Conservation (phyloP, 345 rosid genomes). For the Eucalyptus cladocalyx region DNA sequence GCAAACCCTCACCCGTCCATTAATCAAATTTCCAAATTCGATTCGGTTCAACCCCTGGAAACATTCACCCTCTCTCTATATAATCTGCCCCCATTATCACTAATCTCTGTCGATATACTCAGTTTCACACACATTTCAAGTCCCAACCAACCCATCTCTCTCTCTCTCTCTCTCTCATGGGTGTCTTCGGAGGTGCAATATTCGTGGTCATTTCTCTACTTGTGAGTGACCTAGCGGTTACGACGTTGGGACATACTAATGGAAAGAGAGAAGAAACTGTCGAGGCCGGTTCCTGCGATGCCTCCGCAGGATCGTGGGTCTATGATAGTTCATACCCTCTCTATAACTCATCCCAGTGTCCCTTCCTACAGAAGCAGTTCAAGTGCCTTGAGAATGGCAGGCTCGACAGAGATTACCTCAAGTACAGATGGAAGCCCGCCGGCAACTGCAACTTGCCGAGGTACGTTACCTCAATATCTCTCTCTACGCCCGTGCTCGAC, state of each 20-base stretch:
- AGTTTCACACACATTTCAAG: background rate
- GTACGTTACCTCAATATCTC: background rate
- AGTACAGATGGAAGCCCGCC: conserved; percentile 41
- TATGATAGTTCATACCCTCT: conserved; percentile 19
- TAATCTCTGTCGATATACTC: background rate
- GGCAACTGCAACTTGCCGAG: conserved; percentile 21
- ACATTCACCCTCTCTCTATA: background rate
- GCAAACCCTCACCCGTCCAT: background rate
- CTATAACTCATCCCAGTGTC: conserved; percentile 17
- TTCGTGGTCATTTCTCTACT: background rate
- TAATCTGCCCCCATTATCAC: background rate
- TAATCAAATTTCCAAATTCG: background rate
- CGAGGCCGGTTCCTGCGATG: background rate
- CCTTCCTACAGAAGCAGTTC: conserved; percentile 31
- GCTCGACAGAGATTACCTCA: conserved; percentile 24
- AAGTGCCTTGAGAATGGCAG: conserved; percentile 32
- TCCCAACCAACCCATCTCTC: background rate
- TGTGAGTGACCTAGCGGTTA: background rate
- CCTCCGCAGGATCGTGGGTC: conserved; percentile 32
- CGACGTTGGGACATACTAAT: background rate
- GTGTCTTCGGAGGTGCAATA: background rate
- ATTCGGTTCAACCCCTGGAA: background rate
- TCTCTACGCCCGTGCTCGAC: background rate
- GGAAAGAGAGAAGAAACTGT: background rate
- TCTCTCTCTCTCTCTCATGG: background rate